These are phyloP conservation scores for Fusarium musae DNA, from an alignment of 2,329 filamentous ascomycete genomes.

Conservation along the genomic window DNA sequence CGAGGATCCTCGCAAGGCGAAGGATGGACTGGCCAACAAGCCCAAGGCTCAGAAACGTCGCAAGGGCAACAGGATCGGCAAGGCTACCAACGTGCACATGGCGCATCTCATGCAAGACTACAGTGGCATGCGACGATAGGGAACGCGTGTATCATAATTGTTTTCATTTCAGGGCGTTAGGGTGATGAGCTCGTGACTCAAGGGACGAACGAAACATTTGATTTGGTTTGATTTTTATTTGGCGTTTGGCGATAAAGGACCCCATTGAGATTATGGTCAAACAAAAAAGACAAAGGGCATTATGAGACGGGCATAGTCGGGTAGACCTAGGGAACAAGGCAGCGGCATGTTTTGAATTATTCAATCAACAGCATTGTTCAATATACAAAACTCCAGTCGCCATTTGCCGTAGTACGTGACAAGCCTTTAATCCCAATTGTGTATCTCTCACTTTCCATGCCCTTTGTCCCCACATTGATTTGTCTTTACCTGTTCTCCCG, in stretches of 20 bases:
- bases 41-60: conserved; percentile 81
- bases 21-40: conserved; percentile 58
- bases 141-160: neutral
- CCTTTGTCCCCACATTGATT: neutral
- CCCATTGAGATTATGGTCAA: conserved; percentile 12
- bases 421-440: neutral
- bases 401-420: neutral
- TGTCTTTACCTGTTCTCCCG: conserved; percentile 16
- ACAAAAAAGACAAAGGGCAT: conserved; percentile 14
- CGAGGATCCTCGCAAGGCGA: conserved; percentile 72
- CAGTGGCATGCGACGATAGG: conserved; percentile 58
- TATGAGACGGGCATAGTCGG: conserved; percentile 6
- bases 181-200: conserved; percentile 3
- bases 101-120: conserved; percentile 81
- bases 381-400: conserved; percentile 4
- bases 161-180: conserved; percentile 27
- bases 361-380: conserved; percentile 17
- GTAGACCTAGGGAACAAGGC: conserved; percentile 16
- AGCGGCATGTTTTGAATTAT: conserved; percentile 25
- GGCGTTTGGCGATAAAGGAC: conserved; percentile 23
- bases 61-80: conserved; percentile 73
- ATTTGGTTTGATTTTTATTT: neutral
- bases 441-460: neutral
- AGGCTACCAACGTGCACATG: conserved; percentile 92
- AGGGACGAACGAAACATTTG: neutral